Conservation (phyloP, 345 rosid species). For the Garcia nutans region DNA sequence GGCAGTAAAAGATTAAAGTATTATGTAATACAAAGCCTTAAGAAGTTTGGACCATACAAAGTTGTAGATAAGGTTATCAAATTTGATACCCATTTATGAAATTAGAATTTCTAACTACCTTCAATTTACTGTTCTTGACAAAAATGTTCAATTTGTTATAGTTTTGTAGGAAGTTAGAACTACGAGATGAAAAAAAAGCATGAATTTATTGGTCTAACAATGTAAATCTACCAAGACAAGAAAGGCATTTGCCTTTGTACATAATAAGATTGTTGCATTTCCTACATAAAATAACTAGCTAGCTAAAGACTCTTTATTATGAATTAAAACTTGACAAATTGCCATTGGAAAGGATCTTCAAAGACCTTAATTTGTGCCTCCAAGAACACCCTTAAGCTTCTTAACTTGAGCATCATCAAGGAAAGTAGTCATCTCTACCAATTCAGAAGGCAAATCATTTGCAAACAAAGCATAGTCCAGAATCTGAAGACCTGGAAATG, state of each 20-base stretch:
- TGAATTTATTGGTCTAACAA: not conserved
- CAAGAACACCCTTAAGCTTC: constrained; percentile 87
- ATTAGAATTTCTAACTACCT: too few species aligned
- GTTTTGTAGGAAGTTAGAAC: too few species aligned
- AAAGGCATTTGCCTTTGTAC: not conserved
- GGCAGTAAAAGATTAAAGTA: too few species aligned
- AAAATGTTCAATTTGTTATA: too few species aligned
- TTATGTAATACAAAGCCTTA: not conserved
- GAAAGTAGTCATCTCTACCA: constrained; percentile 55
- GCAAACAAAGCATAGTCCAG: constrained; percentile 62
- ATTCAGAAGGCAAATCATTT: constrained; percentile 57
- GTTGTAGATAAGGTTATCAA: constrained; percentile 22
- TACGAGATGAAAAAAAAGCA: not conserved
- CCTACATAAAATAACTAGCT: not conserved
- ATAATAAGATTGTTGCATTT: not conserved
- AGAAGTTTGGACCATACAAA: constrained; percentile 4
- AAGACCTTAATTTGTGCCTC: constrained; percentile 56
- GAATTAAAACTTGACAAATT: not conserved
- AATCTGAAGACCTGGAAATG: constrained; percentile 74
- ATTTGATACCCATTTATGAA: too few species aligned
- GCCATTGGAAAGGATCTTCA: not conserved
- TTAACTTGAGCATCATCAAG: constrained; percentile 62
- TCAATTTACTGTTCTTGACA: too few species aligned
- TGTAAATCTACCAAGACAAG: not conserved
- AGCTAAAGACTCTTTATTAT: not conserved